These are phyloP conservation scores for Alternaria brassicicola DNA, from an alignment of 2,329 filamentous ascomycete species.

Conservation along the genomic window DNA sequence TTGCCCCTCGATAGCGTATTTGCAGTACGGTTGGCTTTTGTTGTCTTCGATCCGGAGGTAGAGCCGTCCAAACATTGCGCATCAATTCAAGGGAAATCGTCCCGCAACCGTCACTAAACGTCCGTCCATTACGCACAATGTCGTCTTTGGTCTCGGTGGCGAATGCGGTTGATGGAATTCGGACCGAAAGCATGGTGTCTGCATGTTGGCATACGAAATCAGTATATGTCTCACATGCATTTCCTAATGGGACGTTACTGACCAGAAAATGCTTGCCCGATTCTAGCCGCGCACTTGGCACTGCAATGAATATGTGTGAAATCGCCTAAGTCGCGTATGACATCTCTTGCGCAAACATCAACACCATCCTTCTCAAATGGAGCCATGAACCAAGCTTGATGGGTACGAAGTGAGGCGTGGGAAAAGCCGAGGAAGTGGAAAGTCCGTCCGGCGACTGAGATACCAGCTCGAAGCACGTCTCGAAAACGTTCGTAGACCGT, in stretches of 20 bases:
- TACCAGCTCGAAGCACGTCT: constrained; percentile 61
- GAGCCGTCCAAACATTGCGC: constrained; percentile 64
- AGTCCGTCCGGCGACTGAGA: constrained; percentile 50
- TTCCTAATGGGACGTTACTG: background rate
- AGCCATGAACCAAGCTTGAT: constrained; percentile 45
- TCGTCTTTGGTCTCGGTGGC: constrained; percentile 54
- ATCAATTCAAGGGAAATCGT: constrained; percentile 69
- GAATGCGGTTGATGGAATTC: constrained; percentile 56
- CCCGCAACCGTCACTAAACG: constrained; percentile 82
- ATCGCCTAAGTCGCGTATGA: constrained; percentile 40
- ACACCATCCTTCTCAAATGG: constrained; percentile 29
- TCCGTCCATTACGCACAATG: constrained; percentile 60
- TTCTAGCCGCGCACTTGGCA: constrained; percentile 63
- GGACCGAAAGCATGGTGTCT: constrained; percentile 74
- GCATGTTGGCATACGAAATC: background rate
- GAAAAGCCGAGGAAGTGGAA: constrained; percentile 45
- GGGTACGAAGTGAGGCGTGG: constrained; percentile 38
- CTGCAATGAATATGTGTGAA: constrained; percentile 59
- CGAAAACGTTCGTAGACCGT: constrained; percentile 59
- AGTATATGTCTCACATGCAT: background rate
- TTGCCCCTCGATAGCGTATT: constrained; percentile 74
- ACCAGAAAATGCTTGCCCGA: constrained; percentile 71
- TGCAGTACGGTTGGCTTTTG: constrained; percentile 61
- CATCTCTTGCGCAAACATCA: constrained; percentile 65
- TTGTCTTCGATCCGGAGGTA: constrained; percentile 50